Evolutionary conservation across 345 rosid genomes (phyloP).

Genomic region (Eucalyptus paniculata): DNA sequence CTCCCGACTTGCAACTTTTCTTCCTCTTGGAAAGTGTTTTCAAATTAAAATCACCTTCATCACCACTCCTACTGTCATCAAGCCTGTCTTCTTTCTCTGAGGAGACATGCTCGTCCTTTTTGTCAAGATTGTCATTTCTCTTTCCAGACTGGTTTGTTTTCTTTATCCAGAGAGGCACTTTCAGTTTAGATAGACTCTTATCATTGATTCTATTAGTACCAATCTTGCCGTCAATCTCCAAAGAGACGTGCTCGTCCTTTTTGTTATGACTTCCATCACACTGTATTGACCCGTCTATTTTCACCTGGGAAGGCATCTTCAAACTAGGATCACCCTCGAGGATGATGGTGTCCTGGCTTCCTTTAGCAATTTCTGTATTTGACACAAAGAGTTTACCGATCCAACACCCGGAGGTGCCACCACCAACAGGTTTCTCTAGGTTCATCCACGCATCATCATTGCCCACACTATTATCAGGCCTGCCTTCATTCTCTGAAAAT

Average conservation of each 20-base stretch:
- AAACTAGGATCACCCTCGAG: slow-evolving; percentile 45
- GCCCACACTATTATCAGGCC: slow-evolving; percentile 5
- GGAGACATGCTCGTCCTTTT: background rate
- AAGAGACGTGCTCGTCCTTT: background rate
- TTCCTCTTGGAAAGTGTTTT: background rate
- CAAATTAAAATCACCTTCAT: background rate
- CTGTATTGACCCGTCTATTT: slow-evolving; percentile 39
- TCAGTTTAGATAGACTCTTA: too few relatives aligned
- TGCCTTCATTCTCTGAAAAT: slow-evolving; percentile 13
- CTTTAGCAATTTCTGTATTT: slow-evolving; percentile 70
- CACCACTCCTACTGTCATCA: background rate
- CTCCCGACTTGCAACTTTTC: background rate
- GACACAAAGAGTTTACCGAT: slow-evolving; percentile 72
- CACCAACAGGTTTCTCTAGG: background rate
- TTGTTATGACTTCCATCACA: slow-evolving; percentile 8
- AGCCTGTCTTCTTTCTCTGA: background rate
- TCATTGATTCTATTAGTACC: too few relatives aligned
- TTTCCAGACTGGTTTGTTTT: background rate
- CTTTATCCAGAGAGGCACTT: background rate
- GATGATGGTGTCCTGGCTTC: slow-evolving; percentile 80
- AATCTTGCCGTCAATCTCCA: too few relatives aligned
- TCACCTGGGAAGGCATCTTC: background rate
- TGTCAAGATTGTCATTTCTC: background rate
- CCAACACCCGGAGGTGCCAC: slow-evolving; percentile 37
- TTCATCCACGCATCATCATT: slow-evolving; percentile 15